Base-by-base conservation (phyloP, 768 basidiomycete genomes). In the Symmetrospora coprosmae region DNA sequence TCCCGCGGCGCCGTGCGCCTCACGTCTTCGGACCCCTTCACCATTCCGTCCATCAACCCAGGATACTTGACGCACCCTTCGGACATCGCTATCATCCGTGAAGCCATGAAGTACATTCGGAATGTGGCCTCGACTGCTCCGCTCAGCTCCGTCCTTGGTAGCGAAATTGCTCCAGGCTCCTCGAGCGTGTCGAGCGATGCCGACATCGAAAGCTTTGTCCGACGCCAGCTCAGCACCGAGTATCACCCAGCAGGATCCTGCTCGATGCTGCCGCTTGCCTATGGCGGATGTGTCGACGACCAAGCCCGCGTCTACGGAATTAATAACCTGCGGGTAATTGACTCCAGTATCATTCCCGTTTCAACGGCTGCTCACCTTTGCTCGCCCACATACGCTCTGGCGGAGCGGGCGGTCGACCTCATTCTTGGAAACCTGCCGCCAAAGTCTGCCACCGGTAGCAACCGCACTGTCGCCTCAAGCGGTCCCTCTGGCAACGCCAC, bases 1-100 rank as follows among this genome's bases (percentile, higher is more conserved):
- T 82, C 79, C 35, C 77, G 80, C 50, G 84, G 84, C n/a, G 76
- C 75, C 4, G 67, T 85, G 28, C 78, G 78, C 61, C 80, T 85
- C 73, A 81, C 76, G 67, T 78, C 79, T 2, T 73, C 76, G 16
- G 77, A 79, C 59, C 73, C 80, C 1, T 86, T 85, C 71, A 78
- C 79, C 60, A 66, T 73, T 23, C 80, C 81, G 0, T 51, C 72
- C 28, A 79, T 82, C 66, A 74, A 82, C 65, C 78, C 79, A 2
- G 74, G 74, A 45, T 75, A 77, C 68, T 71, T 78, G 21, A 68
- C 62, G 37, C 63, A 66, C 48, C 69, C 71, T 2, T 67, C 65
- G 51, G 75, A 75, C 61, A 40, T 71, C 34, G 59, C 55, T 33
- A 66, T 72, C 35, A 62, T 74, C 47, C 63, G 67, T 41, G 48